phyloP scores from a whole-genome alignment of 2,329 filamentous ascomycete genomes.

The Aspergillus aculeatinus region DNA sequence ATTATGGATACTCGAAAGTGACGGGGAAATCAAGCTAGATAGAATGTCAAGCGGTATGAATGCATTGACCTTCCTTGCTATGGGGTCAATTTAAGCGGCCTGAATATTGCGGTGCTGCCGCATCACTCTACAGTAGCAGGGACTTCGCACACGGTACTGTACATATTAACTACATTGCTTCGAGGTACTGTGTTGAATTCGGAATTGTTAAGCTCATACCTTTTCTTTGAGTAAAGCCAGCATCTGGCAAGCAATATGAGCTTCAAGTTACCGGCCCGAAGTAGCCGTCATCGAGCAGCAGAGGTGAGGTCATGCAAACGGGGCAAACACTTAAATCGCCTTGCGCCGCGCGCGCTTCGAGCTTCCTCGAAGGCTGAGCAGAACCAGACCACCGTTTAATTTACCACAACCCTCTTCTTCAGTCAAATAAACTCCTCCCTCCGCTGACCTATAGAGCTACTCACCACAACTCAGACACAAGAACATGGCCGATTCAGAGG shows the following conservation, averaged over 20 bases:
- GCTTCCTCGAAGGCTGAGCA: background rate
- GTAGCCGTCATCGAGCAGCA: background rate
- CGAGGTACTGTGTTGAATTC: background rate
- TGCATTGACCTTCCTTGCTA: background rate
- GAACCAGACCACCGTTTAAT: background rate
- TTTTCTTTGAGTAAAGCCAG: too few species aligned
- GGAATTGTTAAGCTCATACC: background rate
- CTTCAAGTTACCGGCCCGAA: background rate
- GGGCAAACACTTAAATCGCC: constrained; percentile 24
- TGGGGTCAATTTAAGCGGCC: background rate
- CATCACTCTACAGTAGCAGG: background rate
- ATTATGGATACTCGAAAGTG: too few species aligned
- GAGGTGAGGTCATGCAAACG: constrained; percentile 22
- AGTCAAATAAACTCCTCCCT: background rate
- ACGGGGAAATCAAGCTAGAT: too few species aligned
- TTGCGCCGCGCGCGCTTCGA: constrained; percentile 16
- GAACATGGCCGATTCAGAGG: constrained; percentile 27
- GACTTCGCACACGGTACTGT: background rate
- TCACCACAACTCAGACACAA: background rate
- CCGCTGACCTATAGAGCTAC: background rate
- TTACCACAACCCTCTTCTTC: background rate
- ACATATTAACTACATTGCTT: background rate
- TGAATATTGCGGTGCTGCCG: background rate
- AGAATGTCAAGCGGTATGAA: too few species aligned
- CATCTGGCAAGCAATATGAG: too few species aligned